Base-by-base conservation (phyloP, 148 eudicot species). In the Persicaria maculosa region DNA sequence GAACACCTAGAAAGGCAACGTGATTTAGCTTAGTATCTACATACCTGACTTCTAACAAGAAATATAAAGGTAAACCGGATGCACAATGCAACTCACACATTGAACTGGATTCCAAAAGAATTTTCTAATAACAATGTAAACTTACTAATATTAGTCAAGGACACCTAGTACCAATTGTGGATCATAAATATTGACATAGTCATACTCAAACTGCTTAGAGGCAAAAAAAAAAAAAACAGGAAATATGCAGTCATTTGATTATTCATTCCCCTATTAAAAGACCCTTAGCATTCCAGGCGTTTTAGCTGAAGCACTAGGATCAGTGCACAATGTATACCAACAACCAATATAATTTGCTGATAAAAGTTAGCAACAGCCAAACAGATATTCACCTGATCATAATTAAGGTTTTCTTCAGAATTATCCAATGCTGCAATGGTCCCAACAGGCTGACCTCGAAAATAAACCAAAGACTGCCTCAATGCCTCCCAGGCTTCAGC, bases 401-500 rank as follows among this genome's bases (percentile, higher is more conserved):
- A 96, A 79, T 96, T 96, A 74, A 85, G 83, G 50, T 90, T 84
- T 73, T 92, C 97, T 4, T 88, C 97, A 50, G 97, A 84, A 73
- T n/a, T 84, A 80, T 88, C 97, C 50, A 86, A 55, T 44, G 99
- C 99, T 50, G 99, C 99, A 65, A 96, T 89, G 12, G 99, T 96
- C 81, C 99, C 99, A 75, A 96, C 97, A 50, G 97, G 95, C 73
- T 84, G 86, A n/a, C 95, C 97, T 5, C 97, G 97, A 72, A 95
- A 96, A 64, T 72, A 74, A 62, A 96, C 97, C 84, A 88, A 62
- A 2, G 99, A 82, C 20, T 87, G 86, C 82, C 90, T 90, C 74
- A 96, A 74, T 20, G 88, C 83, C 2, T 92, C 97, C 99, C 99
- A 96, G 55, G 99, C 99, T 78, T 92, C 95, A 12, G 85, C 84